These are phyloP conservation scores for Saturnispora besseyi DNA, from an alignment of 805 yeast genomes.

Conservation along the genomic window DNA sequence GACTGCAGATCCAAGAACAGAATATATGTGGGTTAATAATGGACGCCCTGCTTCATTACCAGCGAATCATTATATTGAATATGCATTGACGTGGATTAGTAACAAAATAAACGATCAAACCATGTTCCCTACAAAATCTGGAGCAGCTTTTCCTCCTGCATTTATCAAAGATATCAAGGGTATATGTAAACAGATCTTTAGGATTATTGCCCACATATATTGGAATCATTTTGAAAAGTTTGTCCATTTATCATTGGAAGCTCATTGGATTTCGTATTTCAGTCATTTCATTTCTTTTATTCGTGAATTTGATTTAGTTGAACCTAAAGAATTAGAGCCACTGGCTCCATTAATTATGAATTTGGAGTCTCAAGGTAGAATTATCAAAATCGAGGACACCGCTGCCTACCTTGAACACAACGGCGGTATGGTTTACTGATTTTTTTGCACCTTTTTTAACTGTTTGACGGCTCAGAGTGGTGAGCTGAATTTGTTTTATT, in stretches of 20 bases:
- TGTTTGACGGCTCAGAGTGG: not conserved
- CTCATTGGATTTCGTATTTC: conserved; percentile 96
- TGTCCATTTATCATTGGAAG: conserved; percentile 86
- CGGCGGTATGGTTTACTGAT: conserved; percentile 8
- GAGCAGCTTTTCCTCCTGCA: conserved; percentile 81
- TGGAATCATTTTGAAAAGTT: conserved; percentile 91
- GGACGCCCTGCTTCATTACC: conserved; percentile 74
- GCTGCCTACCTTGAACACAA: not conserved
- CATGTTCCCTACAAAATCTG: conserved; percentile 84
- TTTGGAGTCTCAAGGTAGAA: conserved; percentile 81
- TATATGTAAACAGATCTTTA: conserved; percentile 84
- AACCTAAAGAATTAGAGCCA: conserved; percentile 72
- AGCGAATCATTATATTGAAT: conserved; percentile 87
- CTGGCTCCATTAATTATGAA: conserved; percentile 65
- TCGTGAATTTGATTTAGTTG: conserved; percentile 76
- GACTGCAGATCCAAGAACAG: conserved; percentile 92
- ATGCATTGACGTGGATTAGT: conserved; percentile 83
- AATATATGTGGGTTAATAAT: conserved; percentile 77
- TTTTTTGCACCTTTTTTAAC: not conserved
- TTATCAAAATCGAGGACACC: conserved; percentile 25
- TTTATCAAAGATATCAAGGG: conserved; percentile 77
- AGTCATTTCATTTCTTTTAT: conserved; percentile 87
- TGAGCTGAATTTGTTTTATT: not conserved
- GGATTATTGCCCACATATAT: conserved; percentile 92
- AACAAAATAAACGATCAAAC: conserved; percentile 83